These are phyloP conservation scores for Mucor irregularis DNA, from an alignment of 371 early-diverging fungal genomes.

Conservation along the genomic window DNA sequence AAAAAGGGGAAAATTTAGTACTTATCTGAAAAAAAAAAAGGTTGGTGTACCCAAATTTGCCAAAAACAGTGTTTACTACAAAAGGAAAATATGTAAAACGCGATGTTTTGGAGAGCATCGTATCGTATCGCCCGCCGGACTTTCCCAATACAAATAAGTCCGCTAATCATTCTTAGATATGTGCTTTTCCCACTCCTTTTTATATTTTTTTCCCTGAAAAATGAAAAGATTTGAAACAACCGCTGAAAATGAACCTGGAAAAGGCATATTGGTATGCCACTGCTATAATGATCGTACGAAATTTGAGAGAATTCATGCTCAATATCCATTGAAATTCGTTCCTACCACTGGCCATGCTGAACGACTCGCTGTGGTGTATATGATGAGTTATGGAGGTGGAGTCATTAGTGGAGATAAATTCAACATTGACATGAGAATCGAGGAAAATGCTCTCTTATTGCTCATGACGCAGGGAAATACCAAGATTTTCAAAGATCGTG, in stretches of 20 bases:
- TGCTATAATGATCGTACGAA: conserved; percentile 30
- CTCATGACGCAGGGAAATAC: conserved; percentile 80
- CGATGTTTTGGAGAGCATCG: too few relatives aligned
- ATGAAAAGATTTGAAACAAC: conserved; percentile 24
- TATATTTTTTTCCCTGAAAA: background rate
- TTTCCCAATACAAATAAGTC: too few relatives aligned
- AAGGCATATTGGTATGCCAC: conserved; percentile 38
- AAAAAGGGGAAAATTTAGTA: too few relatives aligned
- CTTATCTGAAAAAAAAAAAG: too few relatives aligned
- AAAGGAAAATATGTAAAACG: too few relatives aligned
- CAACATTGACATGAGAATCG: conserved; percentile 46
- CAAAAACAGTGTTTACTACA: too few relatives aligned
- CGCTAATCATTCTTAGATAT: too few relatives aligned
- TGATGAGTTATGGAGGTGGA: conserved; percentile 81
- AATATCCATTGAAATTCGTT: conserved; percentile 52
- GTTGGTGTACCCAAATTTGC: too few relatives aligned
- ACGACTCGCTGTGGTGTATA: conserved; percentile 47
- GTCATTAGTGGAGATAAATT: conserved; percentile 73
- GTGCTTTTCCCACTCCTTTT: too few relatives aligned
- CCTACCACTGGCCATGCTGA: conserved; percentile 43
- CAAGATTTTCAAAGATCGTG: conserved; percentile 64
- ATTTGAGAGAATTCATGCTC: conserved; percentile 46
- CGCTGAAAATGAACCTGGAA: conserved; percentile 34
- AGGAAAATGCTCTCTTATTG: conserved; percentile 51
- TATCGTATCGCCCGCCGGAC: too few relatives aligned